Evolutionary conservation across 305 asterid genomes (phyloP), one percentile per base, ranked within the genome.

Genomic region (Galium porrigens): DNA sequence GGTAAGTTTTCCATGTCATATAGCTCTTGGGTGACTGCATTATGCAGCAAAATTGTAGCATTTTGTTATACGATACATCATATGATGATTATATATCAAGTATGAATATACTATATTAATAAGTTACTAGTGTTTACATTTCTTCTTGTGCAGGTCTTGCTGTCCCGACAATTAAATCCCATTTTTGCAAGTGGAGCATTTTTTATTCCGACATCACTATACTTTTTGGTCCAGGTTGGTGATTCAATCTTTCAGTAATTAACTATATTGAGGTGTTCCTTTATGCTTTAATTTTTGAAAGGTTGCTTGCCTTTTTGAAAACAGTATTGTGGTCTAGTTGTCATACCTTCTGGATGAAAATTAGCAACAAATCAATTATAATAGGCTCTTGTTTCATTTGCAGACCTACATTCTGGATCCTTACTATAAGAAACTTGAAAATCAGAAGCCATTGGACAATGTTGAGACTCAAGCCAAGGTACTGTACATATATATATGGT

Each of bases 391-490:
- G 53, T 48, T 58, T 46, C 42, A 22, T 14, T 29, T 11, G 78
- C 94, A 92, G 99, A 84, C 72, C 63, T 86, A 77, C 66, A 79
- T 87, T 73, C 64, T 86, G 72, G 88, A 92, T 68, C 97, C 99
- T 46, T 92, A 85, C 70, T 76, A 69, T 81, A 86, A 74, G 72
- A 84, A 74, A 76, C 80, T 85, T 72, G 97, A 92, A 75, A 89
- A 80, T 78, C 86, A 74, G 74, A 83, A 80, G 81, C 72, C 81
- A 36, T 62, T 74, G 75, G 94, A 84, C 81, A 87, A 76, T 78
- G 72, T 29, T 34, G 89, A 82, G 68, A 86, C 87, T 41, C 76
- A 58, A 63, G 77, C 64, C 74, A 91, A 92, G 96, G 99, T 92
- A 78, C 58, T 41, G 54, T 67, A n/a, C 61, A 29, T 68, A 32